Evolutionary conservation across 2,329 filamentous ascomycete species (phyloP), one percentile per base, ranked within the genome.

Genomic region (Biscogniauxia mediterranea): DNA sequence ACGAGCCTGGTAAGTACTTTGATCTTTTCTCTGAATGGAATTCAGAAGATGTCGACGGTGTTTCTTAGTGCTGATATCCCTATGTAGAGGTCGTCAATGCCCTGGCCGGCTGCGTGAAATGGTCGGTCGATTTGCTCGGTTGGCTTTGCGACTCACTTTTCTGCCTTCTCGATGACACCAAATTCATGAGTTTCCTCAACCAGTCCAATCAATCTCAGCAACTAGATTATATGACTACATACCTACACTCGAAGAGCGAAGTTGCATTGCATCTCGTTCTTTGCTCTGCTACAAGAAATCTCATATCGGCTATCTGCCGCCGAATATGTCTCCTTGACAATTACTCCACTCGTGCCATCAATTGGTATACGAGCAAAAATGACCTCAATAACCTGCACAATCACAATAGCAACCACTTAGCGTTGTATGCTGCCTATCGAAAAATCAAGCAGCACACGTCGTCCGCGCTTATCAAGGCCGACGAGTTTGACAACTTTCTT

Each of bases 71-170:
- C 64, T 69, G 59, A 73, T 56, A 28, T 55, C 26, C 53, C 54
- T 61, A 13, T 25, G 32, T 57, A 87, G 91, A 94, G 71, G 86
- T 92, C 13, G 84, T 94, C 1, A 85, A 88, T 50, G 85, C 88
- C 52, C 79, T 96, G 11, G 84, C 88, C 5, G 91, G 91, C 21
- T 89, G 92, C 58, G 86, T 90, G 3, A 88, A 85, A 70, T 97
- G 93, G 93, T 85, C 86, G 0, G 80, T 93, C 42, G 89, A 94
- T 62, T 79, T 96, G 15, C 75, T 89, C 53, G 80, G 83, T 2
- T 89, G 86, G 84, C 73, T 89, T 11, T 78, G 79, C n/a, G 85
- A 89, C 67, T 80, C 79, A 19, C 76, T 89, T 1, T 85, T 88
- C 63, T 76, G 80, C 50, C 79, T 89, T 11, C 77, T 83, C 55